phyloP scores from a whole-genome alignment of 768 basidiomycete species.

The Tylopilus balloui region DNA sequence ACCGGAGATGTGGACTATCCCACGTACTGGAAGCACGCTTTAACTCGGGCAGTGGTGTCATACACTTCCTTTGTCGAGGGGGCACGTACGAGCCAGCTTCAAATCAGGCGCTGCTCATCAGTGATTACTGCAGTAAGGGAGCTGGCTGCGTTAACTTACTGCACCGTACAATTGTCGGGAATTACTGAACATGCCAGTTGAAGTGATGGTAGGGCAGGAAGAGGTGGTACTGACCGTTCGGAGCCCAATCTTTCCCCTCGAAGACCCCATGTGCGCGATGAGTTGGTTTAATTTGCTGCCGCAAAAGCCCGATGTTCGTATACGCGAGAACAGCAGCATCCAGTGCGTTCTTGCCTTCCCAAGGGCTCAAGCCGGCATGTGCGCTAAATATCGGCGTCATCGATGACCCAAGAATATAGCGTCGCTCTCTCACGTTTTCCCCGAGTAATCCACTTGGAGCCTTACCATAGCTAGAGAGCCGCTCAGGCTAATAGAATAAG shows the following conservation, averaged over 20 bases:
- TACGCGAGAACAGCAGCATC: slow-evolving; percentile 85
- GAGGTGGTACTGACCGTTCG: slow-evolving; percentile 48
- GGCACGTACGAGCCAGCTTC: slow-evolving; percentile 70
- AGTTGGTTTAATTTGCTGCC: slow-evolving; percentile 77
- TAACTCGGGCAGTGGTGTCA: slow-evolving; percentile 53
- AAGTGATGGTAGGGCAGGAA: neutral
- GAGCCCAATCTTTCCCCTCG: slow-evolving; percentile 68
- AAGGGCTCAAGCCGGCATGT: slow-evolving; percentile 75
- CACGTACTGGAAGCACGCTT: slow-evolving; percentile 68
- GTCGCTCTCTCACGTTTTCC: slow-evolving; percentile 61
- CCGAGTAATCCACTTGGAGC: slow-evolving; percentile 58
- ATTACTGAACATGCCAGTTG: slow-evolving; percentile 49
- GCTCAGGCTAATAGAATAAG: slow-evolving; percentile 56
- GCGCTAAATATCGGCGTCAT: slow-evolving; percentile 42
- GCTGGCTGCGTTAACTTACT: slow-evolving; percentile 37
- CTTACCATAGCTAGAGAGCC: slow-evolving; percentile 61
- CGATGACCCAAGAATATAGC: neutral
- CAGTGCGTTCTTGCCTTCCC: slow-evolving; percentile 80
- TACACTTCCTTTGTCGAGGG: slow-evolving; percentile 60
- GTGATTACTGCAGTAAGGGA: neutral
- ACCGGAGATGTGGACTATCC: neutral
- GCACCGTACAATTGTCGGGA: slow-evolving; percentile 73
- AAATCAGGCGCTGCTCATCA: neutral
- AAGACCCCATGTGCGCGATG: slow-evolving; percentile 80
- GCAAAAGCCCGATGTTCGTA: slow-evolving; percentile 68